phyloP scores from a whole-genome alignment of 345 rosid genomes.

The Populus davidiana region DNA sequence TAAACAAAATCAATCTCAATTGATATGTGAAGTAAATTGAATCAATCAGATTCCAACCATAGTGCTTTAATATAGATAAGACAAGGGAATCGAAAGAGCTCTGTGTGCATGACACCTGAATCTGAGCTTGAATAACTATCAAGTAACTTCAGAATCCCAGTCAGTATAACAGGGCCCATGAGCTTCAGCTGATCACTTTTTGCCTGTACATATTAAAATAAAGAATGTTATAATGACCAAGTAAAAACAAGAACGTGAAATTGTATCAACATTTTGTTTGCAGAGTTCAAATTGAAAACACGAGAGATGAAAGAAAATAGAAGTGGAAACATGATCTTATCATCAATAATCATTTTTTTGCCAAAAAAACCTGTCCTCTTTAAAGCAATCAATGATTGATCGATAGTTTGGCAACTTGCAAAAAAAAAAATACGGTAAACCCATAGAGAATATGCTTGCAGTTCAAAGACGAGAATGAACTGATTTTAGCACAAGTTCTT shows the following conservation, averaged over 20 bases:
- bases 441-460: too few species aligned
- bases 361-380: background rate
- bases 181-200: slow-evolving; percentile 75
- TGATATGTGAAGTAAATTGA: slow-evolving; percentile 15
- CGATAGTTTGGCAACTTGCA: background rate
- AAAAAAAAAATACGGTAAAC: background rate
- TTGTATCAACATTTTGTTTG: background rate
- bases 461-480: too few species aligned
- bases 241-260: background rate
- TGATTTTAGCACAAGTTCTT: too few species aligned
- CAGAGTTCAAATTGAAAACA: background rate
- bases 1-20: slow-evolving; percentile 10
- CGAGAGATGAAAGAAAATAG: background rate
- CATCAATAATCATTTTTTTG: background rate
- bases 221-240: background rate
- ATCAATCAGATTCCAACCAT: slow-evolving; percentile 7
- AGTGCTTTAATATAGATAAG: background rate
- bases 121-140: slow-evolving; percentile 67
- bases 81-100: slow-evolving; percentile 10
- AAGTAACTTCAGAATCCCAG: slow-evolving; percentile 78
- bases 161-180: slow-evolving; percentile 90
- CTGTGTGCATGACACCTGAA: slow-evolving; percentile 49
- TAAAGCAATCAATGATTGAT: background rate
- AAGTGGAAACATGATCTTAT: background rate
- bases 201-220: slow-evolving; percentile 49